Percentiles rank a stretch among this genome's conserved stretches.
Conservation (phyloP, 768 basidiomycete species). For the Rhodotorula paludigena region DNA sequence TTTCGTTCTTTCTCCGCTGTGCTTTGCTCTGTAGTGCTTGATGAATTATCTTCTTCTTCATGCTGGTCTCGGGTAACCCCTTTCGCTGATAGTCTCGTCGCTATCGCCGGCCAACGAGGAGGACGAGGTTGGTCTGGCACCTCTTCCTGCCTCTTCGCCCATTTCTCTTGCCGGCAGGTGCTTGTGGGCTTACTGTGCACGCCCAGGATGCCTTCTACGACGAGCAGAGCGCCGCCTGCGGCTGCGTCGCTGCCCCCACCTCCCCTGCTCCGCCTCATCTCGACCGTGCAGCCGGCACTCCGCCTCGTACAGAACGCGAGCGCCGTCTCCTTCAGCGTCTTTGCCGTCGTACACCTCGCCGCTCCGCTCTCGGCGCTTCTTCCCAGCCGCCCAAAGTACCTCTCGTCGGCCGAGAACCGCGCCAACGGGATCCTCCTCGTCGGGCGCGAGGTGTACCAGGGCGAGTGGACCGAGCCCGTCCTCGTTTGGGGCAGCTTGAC, state of each 20-base stretch:
- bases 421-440: slow-evolving; percentile 79
- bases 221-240: too few relatives aligned
- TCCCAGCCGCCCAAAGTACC: slow-evolving; percentile 59
- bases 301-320: slow-evolving; percentile 15
- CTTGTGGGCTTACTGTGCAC: too few relatives aligned
- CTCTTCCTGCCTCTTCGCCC: too few relatives aligned
- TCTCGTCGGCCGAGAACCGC: slow-evolving; percentile 67
- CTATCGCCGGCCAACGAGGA: background rate
- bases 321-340: slow-evolving; percentile 77
- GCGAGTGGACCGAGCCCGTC: slow-evolving; percentile 31
- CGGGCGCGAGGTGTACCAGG: slow-evolving; percentile 38
- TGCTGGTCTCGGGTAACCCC: too few relatives aligned
- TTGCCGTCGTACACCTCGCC: slow-evolving; percentile 56
- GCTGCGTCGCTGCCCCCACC: background rate
- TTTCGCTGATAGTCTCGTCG: too few relatives aligned
- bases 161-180: too few relatives aligned
- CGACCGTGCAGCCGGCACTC: background rate
- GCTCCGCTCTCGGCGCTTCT: slow-evolving; percentile 32
- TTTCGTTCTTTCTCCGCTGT: background rate
- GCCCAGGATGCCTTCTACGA: background rate
- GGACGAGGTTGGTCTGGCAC: background rate
- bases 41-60: too few relatives aligned
- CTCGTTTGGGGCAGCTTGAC: slow-evolving; percentile 34
- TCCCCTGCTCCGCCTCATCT: background rate
- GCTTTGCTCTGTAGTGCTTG: too few relatives aligned